Percentiles rank a stretch among this genome's conserved stretches.
These are phyloP conservation scores for Irineochytrium annulatum DNA, from an alignment of 192 early-diverging fungal genomes.

Conservation along the genomic window DNA sequence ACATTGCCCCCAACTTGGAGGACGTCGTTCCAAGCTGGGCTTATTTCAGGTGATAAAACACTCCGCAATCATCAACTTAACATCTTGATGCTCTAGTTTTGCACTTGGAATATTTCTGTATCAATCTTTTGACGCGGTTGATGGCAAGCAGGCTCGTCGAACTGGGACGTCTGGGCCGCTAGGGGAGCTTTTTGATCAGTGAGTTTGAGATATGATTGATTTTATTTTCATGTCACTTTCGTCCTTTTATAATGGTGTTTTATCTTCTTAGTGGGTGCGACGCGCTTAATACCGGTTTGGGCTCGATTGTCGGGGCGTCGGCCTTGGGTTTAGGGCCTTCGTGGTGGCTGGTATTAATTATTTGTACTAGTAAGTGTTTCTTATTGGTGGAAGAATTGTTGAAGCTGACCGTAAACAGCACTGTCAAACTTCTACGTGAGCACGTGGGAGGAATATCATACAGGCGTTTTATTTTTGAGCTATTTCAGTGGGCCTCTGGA, in stretches of 20 bases:
- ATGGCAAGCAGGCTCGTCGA: constrained; percentile 91
- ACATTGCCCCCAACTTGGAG: constrained; percentile 66
- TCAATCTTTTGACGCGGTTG: constrained; percentile 88
- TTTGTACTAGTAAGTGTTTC: constrained; percentile 12
- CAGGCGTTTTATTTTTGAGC: constrained; percentile 76
- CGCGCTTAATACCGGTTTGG: constrained; percentile 62
- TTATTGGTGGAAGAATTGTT: no score
- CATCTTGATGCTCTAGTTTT: constrained; percentile 39
- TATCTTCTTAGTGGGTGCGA: constrained; percentile 55
- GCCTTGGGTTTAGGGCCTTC: constrained; percentile 64
- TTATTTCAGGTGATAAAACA: constrained; percentile 62
- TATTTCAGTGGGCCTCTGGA: constrained; percentile 90
- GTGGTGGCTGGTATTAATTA: constrained; percentile 50
- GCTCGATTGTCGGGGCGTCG: constrained; percentile 54
- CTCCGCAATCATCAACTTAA: not conserved
- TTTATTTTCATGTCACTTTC: constrained; percentile 11
- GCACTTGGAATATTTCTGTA: constrained; percentile 81
- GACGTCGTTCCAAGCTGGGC: constrained; percentile 76
- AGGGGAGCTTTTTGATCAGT: constrained; percentile 94
- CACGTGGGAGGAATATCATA: constrained; percentile 95
- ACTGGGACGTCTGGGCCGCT: constrained; percentile 83
- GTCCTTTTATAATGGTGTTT: not conserved
- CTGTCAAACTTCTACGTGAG: constrained; percentile 85
- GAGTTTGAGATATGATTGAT: constrained; percentile 6
- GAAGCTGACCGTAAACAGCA: no score